Percentiles rank a stretch among this genome's conserved stretches.
Evolutionary conservation across 345 rosid species (phyloP).

Genomic region (Erysimum cheiranthoides): DNA sequence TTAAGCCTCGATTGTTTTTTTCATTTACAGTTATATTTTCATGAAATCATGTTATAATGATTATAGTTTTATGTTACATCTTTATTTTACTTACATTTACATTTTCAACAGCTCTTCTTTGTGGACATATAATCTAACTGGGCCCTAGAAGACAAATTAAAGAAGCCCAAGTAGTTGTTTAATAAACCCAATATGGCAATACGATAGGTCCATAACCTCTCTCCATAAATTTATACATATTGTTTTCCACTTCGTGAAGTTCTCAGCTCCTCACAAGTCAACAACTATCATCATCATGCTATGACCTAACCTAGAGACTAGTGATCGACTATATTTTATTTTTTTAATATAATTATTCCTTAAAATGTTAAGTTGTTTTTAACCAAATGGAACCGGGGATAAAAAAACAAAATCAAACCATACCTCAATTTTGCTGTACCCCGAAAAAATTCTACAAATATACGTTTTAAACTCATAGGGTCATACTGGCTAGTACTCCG

Average conservation of each 20-base stretch:
- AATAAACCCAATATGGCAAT: background rate
- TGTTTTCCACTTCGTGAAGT: background rate
- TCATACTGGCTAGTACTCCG: background rate
- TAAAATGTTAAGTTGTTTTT: background rate
- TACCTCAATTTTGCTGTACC: background rate
- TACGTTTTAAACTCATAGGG: background rate
- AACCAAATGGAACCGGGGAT: background rate
- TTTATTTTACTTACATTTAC: background rate
- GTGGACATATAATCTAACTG: background rate
- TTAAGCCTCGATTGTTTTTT: background rate
- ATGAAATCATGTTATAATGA: background rate
- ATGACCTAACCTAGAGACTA: background rate
- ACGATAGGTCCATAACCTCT: background rate
- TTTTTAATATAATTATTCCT: background rate
- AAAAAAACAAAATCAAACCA: background rate
- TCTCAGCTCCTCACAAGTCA: slow-evolving; percentile 14
- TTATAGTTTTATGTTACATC: background rate
- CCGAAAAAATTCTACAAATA: background rate
- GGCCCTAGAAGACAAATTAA: background rate
- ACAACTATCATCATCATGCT: background rate
- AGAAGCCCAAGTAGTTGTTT: background rate
- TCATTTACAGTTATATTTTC: background rate
- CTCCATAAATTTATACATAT: background rate
- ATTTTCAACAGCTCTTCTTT: background rate
- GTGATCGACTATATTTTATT: too few species aligned